Evolutionary conservation across 805 yeast genomes (phyloP).

Genomic region (Lachancea thermotolerans): DNA sequence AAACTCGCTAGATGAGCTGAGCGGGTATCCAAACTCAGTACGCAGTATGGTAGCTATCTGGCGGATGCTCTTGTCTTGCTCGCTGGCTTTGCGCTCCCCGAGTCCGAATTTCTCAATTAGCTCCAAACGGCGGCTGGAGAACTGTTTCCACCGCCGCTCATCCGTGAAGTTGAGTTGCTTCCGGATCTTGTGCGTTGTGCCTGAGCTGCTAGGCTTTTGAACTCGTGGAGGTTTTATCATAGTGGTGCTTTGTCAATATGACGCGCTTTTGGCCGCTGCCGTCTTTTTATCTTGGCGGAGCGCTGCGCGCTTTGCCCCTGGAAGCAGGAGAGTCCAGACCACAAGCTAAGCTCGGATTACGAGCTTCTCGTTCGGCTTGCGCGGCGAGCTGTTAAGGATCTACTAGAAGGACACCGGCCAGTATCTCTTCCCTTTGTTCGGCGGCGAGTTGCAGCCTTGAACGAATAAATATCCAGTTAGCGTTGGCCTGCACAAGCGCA

Average conservation of each 20-base stretch:
- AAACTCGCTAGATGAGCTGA: slow-evolving; percentile 58
- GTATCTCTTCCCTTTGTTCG: no score
- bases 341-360: no score
- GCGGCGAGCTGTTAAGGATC: no score
- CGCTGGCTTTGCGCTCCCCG: slow-evolving; percentile 73
- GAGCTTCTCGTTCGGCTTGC: no score
- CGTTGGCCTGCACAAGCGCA: no score
- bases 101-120: slow-evolving; percentile 67
- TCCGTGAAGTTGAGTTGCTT: slow-evolving; percentile 65
- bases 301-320: not conserved
- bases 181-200: slow-evolving; percentile 39
- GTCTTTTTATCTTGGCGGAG: not conserved
- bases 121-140: slow-evolving; percentile 84
- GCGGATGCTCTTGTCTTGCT: slow-evolving; percentile 78
- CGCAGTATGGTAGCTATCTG: slow-evolving; percentile 73
- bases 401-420: no score
- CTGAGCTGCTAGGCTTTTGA: slow-evolving; percentile 23
- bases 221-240: slow-evolving; percentile 5
- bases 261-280: not conserved
- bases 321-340: no score
- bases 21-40: slow-evolving; percentile 68
- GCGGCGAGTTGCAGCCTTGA: no score
- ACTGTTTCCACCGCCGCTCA: slow-evolving; percentile 79
- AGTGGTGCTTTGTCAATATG: not conserved
- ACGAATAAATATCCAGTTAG: no score